phyloP scores from a whole-genome alignment of 1,284 basidiomycete species.

The Apiotrichum laibachii region DNA sequence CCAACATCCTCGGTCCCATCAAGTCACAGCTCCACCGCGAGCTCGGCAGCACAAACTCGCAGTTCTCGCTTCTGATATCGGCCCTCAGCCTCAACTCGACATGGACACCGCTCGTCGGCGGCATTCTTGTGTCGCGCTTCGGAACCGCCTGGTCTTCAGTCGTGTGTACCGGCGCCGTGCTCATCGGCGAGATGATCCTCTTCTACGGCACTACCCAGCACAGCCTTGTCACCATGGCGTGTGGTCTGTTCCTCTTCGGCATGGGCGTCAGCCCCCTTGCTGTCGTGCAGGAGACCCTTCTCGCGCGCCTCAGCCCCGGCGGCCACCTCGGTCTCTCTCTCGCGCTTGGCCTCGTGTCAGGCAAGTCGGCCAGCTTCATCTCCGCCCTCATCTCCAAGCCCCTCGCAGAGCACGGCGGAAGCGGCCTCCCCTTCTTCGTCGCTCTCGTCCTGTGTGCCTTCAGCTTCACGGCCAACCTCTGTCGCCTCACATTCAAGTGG shows the following conservation, averaged over 20 bases:
- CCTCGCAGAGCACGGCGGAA: slow-evolving; percentile 55
- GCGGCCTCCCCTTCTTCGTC: slow-evolving; percentile 70
- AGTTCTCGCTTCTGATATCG: slow-evolving; percentile 71
- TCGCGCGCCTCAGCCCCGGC: slow-evolving; percentile 67
- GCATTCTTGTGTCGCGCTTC: slow-evolving; percentile 63
- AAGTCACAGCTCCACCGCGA: slow-evolving; percentile 69
- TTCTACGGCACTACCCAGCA: slow-evolving; percentile 22
- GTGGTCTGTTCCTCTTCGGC: slow-evolving; percentile 64
- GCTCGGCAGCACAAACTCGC: slow-evolving; percentile 69
- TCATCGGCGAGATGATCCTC: slow-evolving; percentile 57
- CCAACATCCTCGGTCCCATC: slow-evolving; percentile 53
- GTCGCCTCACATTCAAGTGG: slow-evolving; percentile 65
- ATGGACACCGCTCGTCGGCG: slow-evolving; percentile 73
- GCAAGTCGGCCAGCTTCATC: slow-evolving; percentile 71
- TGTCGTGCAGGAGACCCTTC: slow-evolving; percentile 53
- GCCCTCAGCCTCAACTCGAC: slow-evolving; percentile 69
- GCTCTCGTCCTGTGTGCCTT: slow-evolving; percentile 62
- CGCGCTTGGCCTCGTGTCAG: slow-evolving; percentile 72
- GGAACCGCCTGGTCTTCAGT: slow-evolving; percentile 57
- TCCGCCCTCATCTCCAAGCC: slow-evolving; percentile 63
- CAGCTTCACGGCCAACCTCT: slow-evolving; percentile 65
- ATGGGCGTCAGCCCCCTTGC: slow-evolving; percentile 71
- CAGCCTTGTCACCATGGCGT: slow-evolving; percentile 28
- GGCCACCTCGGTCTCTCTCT: slow-evolving; percentile 73
- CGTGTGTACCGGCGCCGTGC: slow-evolving; percentile 66